Evolutionary conservation across 768 basidiomycete genomes (phyloP), one percentile per base, ranked within the genome.

Genomic region (Rhodotorula kratochvilovae): DNA sequence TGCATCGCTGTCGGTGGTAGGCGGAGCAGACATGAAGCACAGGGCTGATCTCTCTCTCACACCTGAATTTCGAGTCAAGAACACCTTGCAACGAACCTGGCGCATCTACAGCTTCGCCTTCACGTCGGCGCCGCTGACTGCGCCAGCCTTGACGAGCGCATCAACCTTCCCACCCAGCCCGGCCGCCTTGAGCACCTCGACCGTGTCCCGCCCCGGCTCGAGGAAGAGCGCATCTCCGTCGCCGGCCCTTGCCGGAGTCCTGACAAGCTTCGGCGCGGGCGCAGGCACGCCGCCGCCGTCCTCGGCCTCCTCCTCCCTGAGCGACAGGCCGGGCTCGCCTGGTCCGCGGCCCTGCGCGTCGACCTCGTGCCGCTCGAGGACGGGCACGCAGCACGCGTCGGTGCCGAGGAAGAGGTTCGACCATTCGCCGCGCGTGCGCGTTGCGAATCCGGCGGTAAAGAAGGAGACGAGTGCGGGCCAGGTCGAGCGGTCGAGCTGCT

Each of bases 341-440:
- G 43, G 45, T 1, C 67, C 67, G 0, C 51, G 39, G 2, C 73
- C 73, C 2, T 50, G n/a, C 15, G 69, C 45, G 42, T 74, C 70
- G 21, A 74, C 72, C 51, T 78, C 77, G 33, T 60, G 27, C 21
- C 66, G 65, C 16, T 63, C 43, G 3, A 78, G 60, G 10, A 78
- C 74, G 11, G 77, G 77, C 2, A 74, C 73, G 45, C 76, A 76
- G 63, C 77, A 78, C 27, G 76, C 66, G 50, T 78, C 77, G 31
- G 72, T 75, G 87, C 90, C 87, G 63, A 88, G 84, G 78, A 90
- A 92, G 3, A 87, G 79, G 13, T 81, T 73, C 0, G 86, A 83
- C 90, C 90, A 92, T 51, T 87, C 86, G 70, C 89, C 86, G 66
- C 89, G 83, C 0, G 85, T 82, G 51, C 84, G 83, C 31, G 82